Base-by-base conservation (phyloP, 495 filamentous ascomycete species). In the Letharia lupina region DNA sequence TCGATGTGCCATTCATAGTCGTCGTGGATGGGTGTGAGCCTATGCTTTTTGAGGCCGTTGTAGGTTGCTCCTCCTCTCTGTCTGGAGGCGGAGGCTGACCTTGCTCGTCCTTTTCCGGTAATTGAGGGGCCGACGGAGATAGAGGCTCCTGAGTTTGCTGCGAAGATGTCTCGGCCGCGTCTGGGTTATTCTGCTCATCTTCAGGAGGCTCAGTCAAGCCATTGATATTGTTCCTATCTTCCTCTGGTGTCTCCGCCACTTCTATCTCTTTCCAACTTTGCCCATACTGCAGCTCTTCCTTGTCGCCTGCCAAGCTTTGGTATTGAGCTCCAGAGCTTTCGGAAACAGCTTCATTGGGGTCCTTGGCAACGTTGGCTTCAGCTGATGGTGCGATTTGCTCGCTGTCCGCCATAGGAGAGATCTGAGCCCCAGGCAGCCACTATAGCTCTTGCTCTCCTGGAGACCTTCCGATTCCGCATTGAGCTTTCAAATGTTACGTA, bases 191-290 rank as follows among this genome's bases (percentile, higher is more conserved):
- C 18, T 18, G 28, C 6, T 47, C 61, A 61, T 42, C 64, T 61
- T 60, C 58, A 20, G 37, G 15, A 28, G 31, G 9, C 54, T 44
- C 33, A 35, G 20, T 44, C 20, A 23, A 41, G 9, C 40, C 54
- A 16, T 65, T 62, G 47, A 28, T 37, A 56, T 67, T 61, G 2
- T 63, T 60, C 31, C 23, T 40, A 16, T 48, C 60, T 61, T 62
- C 60, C 12, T 60, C 54, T n/a, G 3, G 58, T 18, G 41, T 58
- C 61, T 70, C 70, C 11, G 56, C 66, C 47, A 73, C 61, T 39
- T 72, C 68, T 56, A 73, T 69, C 44, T 67, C 64, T 41, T 65
- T 68, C 72, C 70, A 73, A 52, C 63, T 50, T 56, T 70, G 64
- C 33, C 62, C 69, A 41, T 57, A 65, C 61, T 70, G 63, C 54